Base-by-base conservation (phyloP, 2,329 filamentous ascomycete species). In the Penicillium griseofulvum region DNA sequence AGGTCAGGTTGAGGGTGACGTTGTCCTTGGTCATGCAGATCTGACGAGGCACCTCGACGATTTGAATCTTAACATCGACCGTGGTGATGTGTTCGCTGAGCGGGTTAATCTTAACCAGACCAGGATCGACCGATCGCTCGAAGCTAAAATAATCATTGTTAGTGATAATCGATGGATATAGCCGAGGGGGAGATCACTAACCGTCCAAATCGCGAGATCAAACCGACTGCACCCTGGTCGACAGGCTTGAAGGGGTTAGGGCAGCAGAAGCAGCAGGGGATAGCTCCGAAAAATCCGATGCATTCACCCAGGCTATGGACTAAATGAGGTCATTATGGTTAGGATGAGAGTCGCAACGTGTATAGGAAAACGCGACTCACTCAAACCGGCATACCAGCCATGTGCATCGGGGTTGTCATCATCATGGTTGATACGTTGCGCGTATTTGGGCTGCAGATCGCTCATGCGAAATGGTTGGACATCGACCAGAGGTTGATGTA, bases 1-100 rank as follows among this genome's bases (percentile, higher is more conserved):
- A 96, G 45, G 92, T 97, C 64, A 99, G 82, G 67, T 92, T 87
- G 39, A 99, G 82, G 43, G 90, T 96, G 61, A 97, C 94, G 69
- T 99, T 99, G 81, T 99, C 94, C 80, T 97, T 97, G 74, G 94
- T 99, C 92, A 99, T 99, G 82, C 94, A 97, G 59, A 93, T 86
- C 77, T 99, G 94, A 77, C 92, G 87, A 17, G 93, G 93, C 24
- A 99, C 94, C 80, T 99, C 77, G 73, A 95, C 91, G 63, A 96
- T 97, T 79, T 99, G 94, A 66, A 97, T 97, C 86, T 97, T 99
- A 78, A 99, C 94, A 74, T 99, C 94, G 71, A 99, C 88, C 68
- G 95, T 90, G 65, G 91, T 87, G 39, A 99, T 83, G 55, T 82
- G 85, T 81, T 99, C 94, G 68, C 89, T 93, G 52, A 97, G 85